Evolutionary conservation across 192 early-diverging fungal species (phyloP).

Genomic region (Mortierella antarctica): DNA sequence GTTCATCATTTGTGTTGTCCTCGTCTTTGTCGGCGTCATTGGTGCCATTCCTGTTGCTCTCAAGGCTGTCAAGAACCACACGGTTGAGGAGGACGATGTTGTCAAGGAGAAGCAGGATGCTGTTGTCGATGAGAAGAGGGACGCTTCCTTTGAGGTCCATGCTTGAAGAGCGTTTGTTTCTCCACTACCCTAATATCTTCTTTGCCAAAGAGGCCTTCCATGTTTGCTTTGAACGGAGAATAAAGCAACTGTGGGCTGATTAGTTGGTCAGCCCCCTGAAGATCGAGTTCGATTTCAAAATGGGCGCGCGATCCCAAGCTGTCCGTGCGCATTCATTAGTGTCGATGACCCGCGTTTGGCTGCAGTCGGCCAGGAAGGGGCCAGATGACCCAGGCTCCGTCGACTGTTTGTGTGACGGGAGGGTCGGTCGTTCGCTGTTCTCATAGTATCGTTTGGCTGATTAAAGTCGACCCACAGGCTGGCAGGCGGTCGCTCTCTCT

Average conservation of each 20-base stretch:
- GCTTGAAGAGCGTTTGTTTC: slow-evolving; percentile 2
- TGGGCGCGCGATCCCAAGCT: background rate
- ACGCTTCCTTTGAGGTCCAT: slow-evolving; percentile 18
- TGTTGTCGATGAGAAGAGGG: background rate
- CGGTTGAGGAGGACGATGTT: slow-evolving; percentile 20
- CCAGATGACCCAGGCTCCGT: too few relatives aligned
- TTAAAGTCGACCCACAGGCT: too few relatives aligned
- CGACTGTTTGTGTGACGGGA: background rate
- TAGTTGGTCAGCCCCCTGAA: background rate
- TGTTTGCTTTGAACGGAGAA: background rate
- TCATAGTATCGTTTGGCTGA: too few relatives aligned
- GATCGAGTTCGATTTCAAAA: background rate
- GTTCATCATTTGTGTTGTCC: slow-evolving; percentile 31
- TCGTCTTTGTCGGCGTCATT: slow-evolving; percentile 33
- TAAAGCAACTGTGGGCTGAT: background rate
- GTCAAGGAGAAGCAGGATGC: slow-evolving; percentile 13
- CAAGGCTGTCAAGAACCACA: slow-evolving; percentile 33
- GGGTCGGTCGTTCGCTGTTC: background rate
- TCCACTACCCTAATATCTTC: slow-evolving; percentile 6
- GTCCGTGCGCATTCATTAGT: background rate
- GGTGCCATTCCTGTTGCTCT: slow-evolving; percentile 29
- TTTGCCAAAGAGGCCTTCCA: background rate
- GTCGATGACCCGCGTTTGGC: background rate
- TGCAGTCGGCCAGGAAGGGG: too few relatives aligned
- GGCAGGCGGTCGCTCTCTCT: too few relatives aligned